A percentile compares a stretch with the other conserved stretches of the same genome.
Conservation (phyloP, 352 stramenopile species). For the Globisporangium heterothallicum region DNA sequence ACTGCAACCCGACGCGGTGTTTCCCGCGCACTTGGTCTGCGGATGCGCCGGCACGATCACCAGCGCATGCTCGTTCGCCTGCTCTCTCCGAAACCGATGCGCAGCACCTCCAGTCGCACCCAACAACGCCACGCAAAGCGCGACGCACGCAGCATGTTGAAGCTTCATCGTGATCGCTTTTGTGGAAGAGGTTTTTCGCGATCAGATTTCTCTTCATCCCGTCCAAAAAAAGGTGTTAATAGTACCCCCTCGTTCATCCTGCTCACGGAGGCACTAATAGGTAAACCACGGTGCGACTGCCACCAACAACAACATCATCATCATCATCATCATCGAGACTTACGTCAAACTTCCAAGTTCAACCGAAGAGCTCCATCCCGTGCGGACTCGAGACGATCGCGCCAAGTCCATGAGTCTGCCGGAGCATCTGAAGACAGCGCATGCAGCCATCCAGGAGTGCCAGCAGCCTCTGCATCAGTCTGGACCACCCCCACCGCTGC, state of each 20-base stretch:
- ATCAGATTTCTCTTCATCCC: neutral
- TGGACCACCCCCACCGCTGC: neutral
- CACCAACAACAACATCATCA: neutral
- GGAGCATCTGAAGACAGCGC: conserved; percentile 30
- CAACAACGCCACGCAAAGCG: conserved; percentile 5
- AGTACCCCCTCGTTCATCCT: conserved; percentile 5
- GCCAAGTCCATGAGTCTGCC: conserved; percentile 20
- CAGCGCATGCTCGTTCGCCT: conserved; percentile 1
- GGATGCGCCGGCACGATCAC: conserved; percentile 3
- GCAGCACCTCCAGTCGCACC: neutral
- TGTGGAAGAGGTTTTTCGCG: neutral
- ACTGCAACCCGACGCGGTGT: neutral
- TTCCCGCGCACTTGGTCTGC: conserved; percentile 7
- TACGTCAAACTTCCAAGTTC: neutral
- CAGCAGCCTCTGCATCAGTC: conserved; percentile 1
- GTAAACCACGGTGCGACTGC: neutral
- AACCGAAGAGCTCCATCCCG: neutral
- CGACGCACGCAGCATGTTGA: conserved; percentile 12
- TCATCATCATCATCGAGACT: too few species aligned
- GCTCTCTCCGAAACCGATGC: neutral
- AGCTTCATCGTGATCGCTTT: neutral
- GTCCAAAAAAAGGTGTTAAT: neutral
- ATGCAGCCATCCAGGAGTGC: conserved; percentile 33
- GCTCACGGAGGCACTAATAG: neutral
- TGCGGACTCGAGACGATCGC: too few species aligned